Evolutionary conservation across 768 basidiomycete species (phyloP), one percentile per base, ranked within the genome.

Genomic region (Cystofilobasidium ferigula): DNA sequence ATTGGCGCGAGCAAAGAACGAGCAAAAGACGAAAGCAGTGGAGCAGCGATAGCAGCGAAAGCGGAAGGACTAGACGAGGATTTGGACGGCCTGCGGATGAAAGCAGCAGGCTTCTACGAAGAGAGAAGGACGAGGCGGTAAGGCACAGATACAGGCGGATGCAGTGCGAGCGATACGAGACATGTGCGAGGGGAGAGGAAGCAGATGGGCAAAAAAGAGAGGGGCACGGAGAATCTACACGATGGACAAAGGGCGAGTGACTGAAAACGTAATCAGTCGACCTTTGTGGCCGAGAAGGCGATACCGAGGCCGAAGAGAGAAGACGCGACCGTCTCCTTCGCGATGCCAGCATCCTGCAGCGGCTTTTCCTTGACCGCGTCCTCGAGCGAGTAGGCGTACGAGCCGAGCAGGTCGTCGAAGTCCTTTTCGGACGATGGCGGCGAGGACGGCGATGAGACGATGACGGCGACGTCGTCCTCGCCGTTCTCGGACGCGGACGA

Each of bases 391-490:
- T 54, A 54, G 9, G 51, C 9, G 30, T 54, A 54, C 13, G 51
- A 28, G 14, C 51, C 30, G 51, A 54, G 51, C 18, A 54, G 51
- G 13, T 54, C 51, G 30, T 54, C 51, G 51, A 32, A 7, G 28
- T 54, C 51, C 18, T n/a, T 16, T 28, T 54, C 51, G 51, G 51
- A 54, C 18, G 26, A 3, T 28, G 51, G 32, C 8, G 51, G 51
- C 51, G 58, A 38, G 8, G 36, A 3, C 51, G 51, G 32, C 8
- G 51, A 28, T 28, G 58, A 38, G 8, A n/a, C 36, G 58, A 59
- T 40, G 58, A n/a, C 45, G n/a, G 20, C 63, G 26, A 18, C 26
- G 30, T 59, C 57, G 12, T 64, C 63, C 43, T 64, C 63, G n/a
- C 45, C 63, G 48, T 63, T 36, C n/a, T 47, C 48, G 30, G 57